Percentiles rank a stretch among this genome's conserved stretches.
These are phyloP conservation scores for Candida sojae DNA, from an alignment of 1,139 yeast species.

Conservation along the genomic window DNA sequence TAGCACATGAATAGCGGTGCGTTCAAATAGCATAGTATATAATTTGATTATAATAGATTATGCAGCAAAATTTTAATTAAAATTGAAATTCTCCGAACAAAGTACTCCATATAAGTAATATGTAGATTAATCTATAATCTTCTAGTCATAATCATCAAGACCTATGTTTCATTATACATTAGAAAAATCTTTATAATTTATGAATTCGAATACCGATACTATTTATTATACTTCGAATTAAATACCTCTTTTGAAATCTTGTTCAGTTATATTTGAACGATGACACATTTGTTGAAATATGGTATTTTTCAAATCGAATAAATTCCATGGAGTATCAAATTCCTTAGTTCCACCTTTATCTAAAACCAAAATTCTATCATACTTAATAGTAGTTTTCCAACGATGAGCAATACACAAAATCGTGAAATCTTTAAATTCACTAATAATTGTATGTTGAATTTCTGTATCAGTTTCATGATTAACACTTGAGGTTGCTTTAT, in stretches of 20 bases:
- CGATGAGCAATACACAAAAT: conserved; percentile 46
- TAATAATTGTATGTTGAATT: conserved; percentile 35
- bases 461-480: conserved; percentile 45
- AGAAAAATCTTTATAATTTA: too few relatives aligned
- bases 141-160: too few relatives aligned
- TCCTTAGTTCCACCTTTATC: conserved; percentile 60
- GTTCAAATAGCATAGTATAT: too few relatives aligned
- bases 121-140: too few relatives aligned
- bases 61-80: too few relatives aligned
- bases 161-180: too few relatives aligned
- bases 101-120: too few relatives aligned
- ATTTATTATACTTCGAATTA: background rate
- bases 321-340: conserved; percentile 52
- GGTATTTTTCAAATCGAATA: conserved; percentile 20
- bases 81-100: too few relatives aligned
- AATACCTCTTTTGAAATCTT: conserved; percentile 20
- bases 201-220: too few relatives aligned
- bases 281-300: conserved; percentile 61
- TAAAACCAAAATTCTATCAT: conserved; percentile 39
- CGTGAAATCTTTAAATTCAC: conserved; percentile 38
- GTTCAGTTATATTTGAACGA: conserved; percentile 46
- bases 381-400: conserved; percentile 38
- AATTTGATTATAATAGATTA: too few relatives aligned
- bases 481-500: conserved; percentile 46
- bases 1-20: too few relatives aligned